Evolutionary conservation across 1,139 yeast genomes (phyloP).

Genomic region (Lodderomyces oxycetoniae): DNA sequence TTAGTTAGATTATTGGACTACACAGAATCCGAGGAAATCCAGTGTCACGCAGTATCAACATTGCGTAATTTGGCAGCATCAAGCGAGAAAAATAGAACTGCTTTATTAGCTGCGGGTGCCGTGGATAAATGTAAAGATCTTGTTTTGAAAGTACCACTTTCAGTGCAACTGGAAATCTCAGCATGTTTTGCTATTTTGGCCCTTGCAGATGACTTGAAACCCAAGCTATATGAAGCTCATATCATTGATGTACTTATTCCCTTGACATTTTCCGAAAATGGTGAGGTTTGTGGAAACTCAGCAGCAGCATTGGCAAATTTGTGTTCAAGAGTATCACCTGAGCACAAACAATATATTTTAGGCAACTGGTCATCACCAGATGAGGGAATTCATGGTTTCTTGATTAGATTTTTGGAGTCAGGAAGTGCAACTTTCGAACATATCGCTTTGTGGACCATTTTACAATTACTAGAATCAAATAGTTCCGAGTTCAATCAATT

Average conservation of each 20-base stretch:
- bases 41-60: slow-evolving; percentile 96
- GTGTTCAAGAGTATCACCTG: slow-evolving; percentile 77
- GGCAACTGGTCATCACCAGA: slow-evolving; percentile 75
- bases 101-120: slow-evolving; percentile 92
- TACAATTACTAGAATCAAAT: slow-evolving; percentile 87
- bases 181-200: slow-evolving; percentile 98
- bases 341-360: slow-evolving; percentile 70
- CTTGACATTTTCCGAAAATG: slow-evolving; percentile 78
- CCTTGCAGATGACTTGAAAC: slow-evolving; percentile 89
- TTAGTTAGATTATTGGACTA: slow-evolving; percentile 80
- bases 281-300: slow-evolving; percentile 96
- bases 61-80: slow-evolving; percentile 94
- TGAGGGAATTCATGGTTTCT: slow-evolving; percentile 83
- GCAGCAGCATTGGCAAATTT: slow-evolving; percentile 97
- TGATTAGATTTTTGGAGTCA: slow-evolving; percentile 73
- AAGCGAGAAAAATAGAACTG: slow-evolving; percentile 86
- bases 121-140: slow-evolving; percentile 88
- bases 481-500: slow-evolving; percentile 62
- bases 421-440: slow-evolving; percentile 97
- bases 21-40: slow-evolving; percentile 89
- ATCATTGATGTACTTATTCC: slow-evolving; percentile 89
- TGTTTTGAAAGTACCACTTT: slow-evolving; percentile 77
- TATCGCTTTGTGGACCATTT: slow-evolving; percentile 94
- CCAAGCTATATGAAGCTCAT: slow-evolving; percentile 76
- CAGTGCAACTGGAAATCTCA: slow-evolving; percentile 91